Base-by-base conservation (phyloP, 2,329 filamentous ascomycete species). In the Cordyceps cicadae region DNA sequence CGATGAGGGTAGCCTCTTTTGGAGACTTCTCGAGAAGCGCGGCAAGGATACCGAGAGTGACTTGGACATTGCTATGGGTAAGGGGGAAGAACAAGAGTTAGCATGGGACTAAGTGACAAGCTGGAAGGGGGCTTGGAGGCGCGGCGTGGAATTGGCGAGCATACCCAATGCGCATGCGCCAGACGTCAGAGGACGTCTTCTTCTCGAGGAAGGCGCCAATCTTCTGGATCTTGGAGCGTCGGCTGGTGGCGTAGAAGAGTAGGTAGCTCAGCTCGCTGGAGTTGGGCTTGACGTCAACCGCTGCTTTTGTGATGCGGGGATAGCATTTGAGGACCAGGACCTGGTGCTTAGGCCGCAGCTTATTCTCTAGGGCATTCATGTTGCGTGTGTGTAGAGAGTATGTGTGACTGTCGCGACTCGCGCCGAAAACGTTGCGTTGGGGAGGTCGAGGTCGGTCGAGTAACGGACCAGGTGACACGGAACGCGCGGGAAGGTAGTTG, bases 281-380 rank as follows among this genome's bases (percentile, higher is more conserved):
- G 76, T 97, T 97, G 50, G 94, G 92, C 76, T 93, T 95, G 70
- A 96, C 91, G 70, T 96, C 91, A 71, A 92, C 88, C 64, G 90
- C 87, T 56, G 90, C 91, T 77, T 97, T 97, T 66, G 90, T 90
- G 65, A 90, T 92, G 67, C 89, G 88, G 46, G 94, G 94, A 74
- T 97, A 99, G 80, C 93, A 97, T 78, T 96, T 97, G 66, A 97
- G 84, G 66, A 97, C 88, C 63, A 97, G 81, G 67, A 97, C 90
- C 82, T 97, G 93, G 77, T 99, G 94, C 80, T 97, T 97, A 32
- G 94, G 93, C 63, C 93, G 90, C 75, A 84, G 87, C 74, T 80
- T 85, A 69, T 87, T 81, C 75, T 84, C 80, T 64, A 87, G 79
- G 70, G 84, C 80, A 70, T 87, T 81, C 85, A 88, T 88, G 62